Evolutionary conservation across 495 filamentous ascomycete genomes (phyloP), one percentile per base, ranked within the genome.

Genomic region (Thermothielavioides terrestris): DNA sequence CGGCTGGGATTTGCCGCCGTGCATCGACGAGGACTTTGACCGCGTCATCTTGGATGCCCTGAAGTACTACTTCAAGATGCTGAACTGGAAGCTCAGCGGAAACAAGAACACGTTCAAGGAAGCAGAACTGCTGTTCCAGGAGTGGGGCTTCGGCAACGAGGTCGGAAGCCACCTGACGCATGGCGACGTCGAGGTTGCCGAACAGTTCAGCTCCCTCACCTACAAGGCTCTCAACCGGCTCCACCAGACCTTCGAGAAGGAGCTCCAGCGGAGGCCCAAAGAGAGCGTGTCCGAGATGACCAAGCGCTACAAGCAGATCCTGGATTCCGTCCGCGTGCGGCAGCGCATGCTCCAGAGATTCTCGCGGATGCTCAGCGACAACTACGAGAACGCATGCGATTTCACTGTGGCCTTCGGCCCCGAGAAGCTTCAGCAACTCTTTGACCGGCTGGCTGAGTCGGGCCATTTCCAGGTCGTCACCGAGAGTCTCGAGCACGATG

Each of bases 51-150:
- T 98, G 42, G 90, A 96, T 62, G 91, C 91, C 1, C 75, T 98
- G 55, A 94, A 89, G 61, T 97, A 94, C 63, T 98, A 97, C 63
- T 97, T 98, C 73, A 86, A 88, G 56, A 85, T 98, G 70, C 73
- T 98, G 43, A 95, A 95, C 58, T 95, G 89, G 86, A 96, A 96
- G 62, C 72, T 98, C 38, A 89, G 88, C 61, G 87, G 89, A 37
- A 97, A 96, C 69, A 96, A 95, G 63, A 98, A 97, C 67, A 95
- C 92, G 0, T 97, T 97, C 77, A 97, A 97, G 62, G 92, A 97
- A 60, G 92, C 92, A 11, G 92, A 98, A 67, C 87, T 98, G 53
- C 70, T 98, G 26, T 91, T 95, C 61, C 90, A 95, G 57, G 92
- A 97, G 65, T 98, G 92, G 91, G 85, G 84, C 22, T 97, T 95